These are phyloP conservation scores for Inga leiocalycina DNA, from an alignment of 306 rosid genomes.

Conservation along the genomic window DNA sequence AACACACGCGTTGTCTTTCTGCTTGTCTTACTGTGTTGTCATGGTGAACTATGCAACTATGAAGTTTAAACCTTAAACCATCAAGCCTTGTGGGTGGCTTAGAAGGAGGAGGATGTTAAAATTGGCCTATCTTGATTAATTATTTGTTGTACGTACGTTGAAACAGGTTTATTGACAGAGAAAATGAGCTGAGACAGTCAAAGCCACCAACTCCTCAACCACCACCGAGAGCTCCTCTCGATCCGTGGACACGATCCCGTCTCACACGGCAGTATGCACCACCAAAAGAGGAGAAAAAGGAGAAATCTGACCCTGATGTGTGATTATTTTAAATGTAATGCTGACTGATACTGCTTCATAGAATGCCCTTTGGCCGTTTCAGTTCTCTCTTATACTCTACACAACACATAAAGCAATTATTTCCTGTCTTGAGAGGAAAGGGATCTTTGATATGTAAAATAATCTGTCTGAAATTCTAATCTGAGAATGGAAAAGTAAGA, in stretches of 20 bases:
- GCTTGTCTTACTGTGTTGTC: neutral
- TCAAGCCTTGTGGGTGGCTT: conserved; percentile 3
- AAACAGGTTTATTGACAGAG: conserved; percentile 81
- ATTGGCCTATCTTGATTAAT: neutral
- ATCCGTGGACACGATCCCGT: conserved; percentile 86
- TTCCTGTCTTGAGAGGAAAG: conserved; percentile 3
- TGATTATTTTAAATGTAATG: conserved; percentile 38
- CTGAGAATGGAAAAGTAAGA: conserved; percentile 17
- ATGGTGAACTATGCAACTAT: neutral
- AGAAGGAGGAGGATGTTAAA: conserved; percentile 6
- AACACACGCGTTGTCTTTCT: neutral
- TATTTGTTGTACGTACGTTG: conserved; percentile 4
- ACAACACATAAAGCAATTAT: conserved; percentile 13
- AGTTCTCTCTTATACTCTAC: conserved; percentile 11
- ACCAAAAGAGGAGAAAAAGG: conserved; percentile 53
- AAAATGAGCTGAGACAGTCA: conserved; percentile 82
- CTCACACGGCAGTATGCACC: conserved; percentile 80
- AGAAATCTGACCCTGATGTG: conserved; percentile 50
- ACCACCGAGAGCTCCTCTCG: conserved; percentile 75
- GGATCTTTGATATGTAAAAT: conserved; percentile 29
- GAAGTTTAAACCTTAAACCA: neutral
- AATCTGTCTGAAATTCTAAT: neutral
- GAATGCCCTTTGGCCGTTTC: conserved; percentile 14
- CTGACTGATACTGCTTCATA: neutral
- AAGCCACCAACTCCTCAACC: conserved; percentile 83